These are phyloP conservation scores for Pseudisothecium myosuroides DNA, from an alignment of 225 moss, liverwort and hornwort genomes.

Conservation along the genomic window DNA sequence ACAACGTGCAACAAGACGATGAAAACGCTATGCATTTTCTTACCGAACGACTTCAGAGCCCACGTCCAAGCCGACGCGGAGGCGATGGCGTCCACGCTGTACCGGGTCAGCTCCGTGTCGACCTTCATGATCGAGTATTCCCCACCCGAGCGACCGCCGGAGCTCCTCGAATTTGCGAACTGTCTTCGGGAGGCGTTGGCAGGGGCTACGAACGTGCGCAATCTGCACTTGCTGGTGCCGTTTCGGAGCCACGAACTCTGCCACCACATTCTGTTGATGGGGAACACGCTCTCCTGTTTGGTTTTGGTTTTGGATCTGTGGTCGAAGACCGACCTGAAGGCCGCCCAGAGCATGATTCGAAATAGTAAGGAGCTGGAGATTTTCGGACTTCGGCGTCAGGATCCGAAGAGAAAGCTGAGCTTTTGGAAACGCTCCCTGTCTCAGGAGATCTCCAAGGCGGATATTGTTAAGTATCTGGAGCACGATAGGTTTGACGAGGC, in stretches of 20 bases:
- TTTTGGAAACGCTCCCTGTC: not conserved
- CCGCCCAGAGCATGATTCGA: not conserved
- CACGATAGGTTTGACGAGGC: not conserved
- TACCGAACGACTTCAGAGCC: not conserved
- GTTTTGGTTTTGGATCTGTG: conserved; percentile 4
- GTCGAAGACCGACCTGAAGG: not conserved
- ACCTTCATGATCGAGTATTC: conserved; percentile 10
- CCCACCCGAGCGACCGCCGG: not conserved
- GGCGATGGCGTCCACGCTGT: not conserved
- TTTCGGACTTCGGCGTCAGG: not conserved
- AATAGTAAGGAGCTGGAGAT: not conserved
- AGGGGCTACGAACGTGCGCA: not conserved
- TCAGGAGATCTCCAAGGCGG: not conserved
- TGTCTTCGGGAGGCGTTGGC: not conserved
- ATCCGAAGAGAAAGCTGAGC: conserved; percentile 7
- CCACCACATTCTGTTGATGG: not conserved
- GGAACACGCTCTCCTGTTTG: not conserved
- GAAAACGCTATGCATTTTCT: conserved; percentile 8
- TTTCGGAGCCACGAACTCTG: not conserved
- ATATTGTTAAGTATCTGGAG: not conserved
- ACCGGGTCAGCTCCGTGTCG: not conserved
- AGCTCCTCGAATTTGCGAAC: not conserved
- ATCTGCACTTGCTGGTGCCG: conserved; percentile 11
- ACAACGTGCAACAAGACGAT: not conserved
- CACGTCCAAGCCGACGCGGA: not conserved